Percentiles rank a stretch among this genome's conserved stretches.
Evolutionary conservation across 257 asterid genomes (phyloP).

Genomic region (Solanum habrochaites): DNA sequence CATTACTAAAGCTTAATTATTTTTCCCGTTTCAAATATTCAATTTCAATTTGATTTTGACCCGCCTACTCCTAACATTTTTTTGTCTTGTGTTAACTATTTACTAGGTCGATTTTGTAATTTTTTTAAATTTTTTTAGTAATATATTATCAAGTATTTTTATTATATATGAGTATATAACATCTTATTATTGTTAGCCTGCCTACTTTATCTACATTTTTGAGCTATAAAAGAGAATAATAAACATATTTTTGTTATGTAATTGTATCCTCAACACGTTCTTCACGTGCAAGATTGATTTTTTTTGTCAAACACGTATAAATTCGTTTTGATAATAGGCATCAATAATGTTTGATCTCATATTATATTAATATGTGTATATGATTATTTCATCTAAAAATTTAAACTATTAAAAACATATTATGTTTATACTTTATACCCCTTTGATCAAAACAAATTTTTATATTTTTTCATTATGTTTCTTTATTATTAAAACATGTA

Average conservation of each 20-base stretch:
- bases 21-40: neutral
- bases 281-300: rapidly evolving
- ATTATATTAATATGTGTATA: too few relatives aligned
- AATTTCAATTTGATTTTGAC: too few relatives aligned
- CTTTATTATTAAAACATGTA: neutral
- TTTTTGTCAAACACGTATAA: too few relatives aligned
- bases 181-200: neutral
- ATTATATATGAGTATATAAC: neutral
- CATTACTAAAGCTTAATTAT: neutral
- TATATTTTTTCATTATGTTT: neutral
- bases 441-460: neutral
- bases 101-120: neutral
- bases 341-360: rapidly evolving
- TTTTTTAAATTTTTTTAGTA: neutral
- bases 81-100: neutral
- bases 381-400: too few relatives aligned
- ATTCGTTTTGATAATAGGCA: too few relatives aligned
- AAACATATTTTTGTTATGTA: too few relatives aligned
- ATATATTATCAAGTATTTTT: too few relatives aligned
- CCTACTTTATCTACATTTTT: too few relatives aligned
- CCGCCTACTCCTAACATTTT: neutral
- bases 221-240: too few relatives aligned
- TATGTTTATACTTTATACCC: neutral
- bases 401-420: too few relatives aligned
- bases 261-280: too few relatives aligned